phyloP scores from a whole-genome alignment of 2,329 filamentous ascomycete species.

The Venturia effusa region DNA sequence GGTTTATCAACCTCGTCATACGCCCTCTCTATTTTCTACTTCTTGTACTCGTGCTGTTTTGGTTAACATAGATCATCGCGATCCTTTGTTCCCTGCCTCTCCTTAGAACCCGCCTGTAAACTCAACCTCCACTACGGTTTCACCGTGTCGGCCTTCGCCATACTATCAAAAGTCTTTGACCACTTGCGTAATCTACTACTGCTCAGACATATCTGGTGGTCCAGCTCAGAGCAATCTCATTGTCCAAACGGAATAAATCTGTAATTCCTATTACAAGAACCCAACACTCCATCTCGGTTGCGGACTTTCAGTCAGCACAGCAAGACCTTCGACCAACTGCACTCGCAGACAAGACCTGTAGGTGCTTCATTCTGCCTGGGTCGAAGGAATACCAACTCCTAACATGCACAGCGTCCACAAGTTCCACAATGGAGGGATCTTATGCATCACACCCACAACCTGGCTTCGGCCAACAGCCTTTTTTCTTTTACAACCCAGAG shows the following conservation, averaged over 20 bases:
- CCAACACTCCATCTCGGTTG: background rate
- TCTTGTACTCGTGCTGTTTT: slow-evolving; percentile 22
- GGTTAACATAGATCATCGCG: slow-evolving; percentile 9
- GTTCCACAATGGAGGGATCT: slow-evolving; percentile 53
- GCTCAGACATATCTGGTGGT: slow-evolving; percentile 29
- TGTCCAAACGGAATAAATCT: background rate
- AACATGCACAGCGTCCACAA: slow-evolving; percentile 14
- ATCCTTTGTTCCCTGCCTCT: slow-evolving; percentile 27
- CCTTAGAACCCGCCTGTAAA: slow-evolving; percentile 22
- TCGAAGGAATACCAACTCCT: background rate
- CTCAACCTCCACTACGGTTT: slow-evolving; percentile 14
- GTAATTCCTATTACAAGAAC: background rate
- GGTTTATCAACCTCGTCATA: slow-evolving; percentile 33
- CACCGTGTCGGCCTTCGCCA: slow-evolving; percentile 5
- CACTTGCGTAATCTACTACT: slow-evolving; percentile 20
- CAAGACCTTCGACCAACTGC: background rate
- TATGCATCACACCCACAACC: slow-evolving; percentile 38
- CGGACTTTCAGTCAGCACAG: background rate
- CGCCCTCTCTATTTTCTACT: slow-evolving; percentile 24
- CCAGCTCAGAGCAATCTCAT: background rate
- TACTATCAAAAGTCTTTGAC: background rate
- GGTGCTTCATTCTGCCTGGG: background rate
- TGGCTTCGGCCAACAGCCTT: slow-evolving; percentile 60
- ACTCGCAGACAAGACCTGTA: background rate
- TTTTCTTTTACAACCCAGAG: slow-evolving; percentile 81